Evolutionary conservation across 495 filamentous ascomycete genomes (phyloP).

Genomic region (Elasticomyces elasticus): DNA sequence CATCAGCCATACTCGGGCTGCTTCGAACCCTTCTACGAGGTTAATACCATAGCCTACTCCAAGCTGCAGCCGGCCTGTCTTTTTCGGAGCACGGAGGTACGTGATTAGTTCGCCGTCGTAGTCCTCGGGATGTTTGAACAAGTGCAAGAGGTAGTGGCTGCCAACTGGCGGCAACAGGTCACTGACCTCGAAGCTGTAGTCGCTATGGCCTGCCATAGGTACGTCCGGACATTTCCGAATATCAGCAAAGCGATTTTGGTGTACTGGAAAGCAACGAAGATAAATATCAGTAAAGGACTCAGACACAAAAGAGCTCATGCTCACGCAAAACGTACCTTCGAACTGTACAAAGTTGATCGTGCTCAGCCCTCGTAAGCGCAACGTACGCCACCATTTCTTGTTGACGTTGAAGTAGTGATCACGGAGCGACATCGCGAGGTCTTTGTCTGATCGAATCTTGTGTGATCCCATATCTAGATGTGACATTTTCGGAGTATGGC

Average conservation of each 20-base stretch:
- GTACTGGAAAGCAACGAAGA: no score
- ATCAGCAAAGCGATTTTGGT: conserved; percentile 32
- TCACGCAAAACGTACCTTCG: no score
- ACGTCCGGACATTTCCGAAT: conserved; percentile 28
- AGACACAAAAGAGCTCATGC: no score
- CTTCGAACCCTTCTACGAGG: conserved; percentile 34
- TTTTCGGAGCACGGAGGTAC: conserved; percentile 24
- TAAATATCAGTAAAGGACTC: no score
- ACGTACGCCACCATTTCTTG: conserved; percentile 19
- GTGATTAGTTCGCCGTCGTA: conserved; percentile 30
- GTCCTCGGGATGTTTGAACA: conserved; percentile 33
- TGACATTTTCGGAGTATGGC: conserved; percentile 26
- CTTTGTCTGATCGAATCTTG: conserved; percentile 27
- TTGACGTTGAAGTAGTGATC: conserved; percentile 28
- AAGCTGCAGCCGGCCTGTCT: conserved; percentile 21
- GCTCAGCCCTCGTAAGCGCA: conserved; percentile 26
- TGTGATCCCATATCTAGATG: conserved; percentile 15
- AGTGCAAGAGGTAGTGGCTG: conserved; percentile 30
- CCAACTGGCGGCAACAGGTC: conserved; percentile 34
- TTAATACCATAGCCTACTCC: conserved; percentile 37
- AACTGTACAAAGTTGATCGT: conserved; percentile 35
- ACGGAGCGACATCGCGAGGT: conserved; percentile 25
- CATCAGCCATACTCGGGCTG: conserved; percentile 30
- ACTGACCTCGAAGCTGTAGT: conserved; percentile 31
- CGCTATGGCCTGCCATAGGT: conserved; percentile 22